Evolutionary conservation across 306 rosid genomes (phyloP).

Genomic region (Prunus dulcis): DNA sequence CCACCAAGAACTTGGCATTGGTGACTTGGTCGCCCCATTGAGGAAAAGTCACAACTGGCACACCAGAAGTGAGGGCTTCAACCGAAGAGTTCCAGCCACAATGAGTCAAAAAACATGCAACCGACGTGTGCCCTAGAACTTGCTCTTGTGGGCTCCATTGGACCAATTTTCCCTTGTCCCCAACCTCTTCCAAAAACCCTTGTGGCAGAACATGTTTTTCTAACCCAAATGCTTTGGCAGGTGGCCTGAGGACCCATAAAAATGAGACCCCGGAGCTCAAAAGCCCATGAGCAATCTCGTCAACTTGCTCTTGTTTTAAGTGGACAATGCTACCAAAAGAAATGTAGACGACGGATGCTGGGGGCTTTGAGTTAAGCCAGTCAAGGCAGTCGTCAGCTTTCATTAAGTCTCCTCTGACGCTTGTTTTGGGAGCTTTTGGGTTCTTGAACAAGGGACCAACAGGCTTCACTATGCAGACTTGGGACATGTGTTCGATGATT

Average conservation of each 20-base stretch:
- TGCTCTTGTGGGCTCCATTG: conserved; percentile 68
- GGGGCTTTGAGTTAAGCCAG: conserved; percentile 51
- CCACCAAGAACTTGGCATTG: conserved; percentile 61
- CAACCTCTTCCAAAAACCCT: conserved; percentile 40
- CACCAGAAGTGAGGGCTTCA: conserved; percentile 54
- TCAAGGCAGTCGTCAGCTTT: conserved; percentile 47
- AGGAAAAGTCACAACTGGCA: conserved; percentile 66
- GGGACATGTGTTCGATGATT: conserved; percentile 18
- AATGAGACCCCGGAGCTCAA: conserved; percentile 41
- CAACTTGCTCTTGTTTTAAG: conserved; percentile 47
- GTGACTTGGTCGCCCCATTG: conserved; percentile 86
- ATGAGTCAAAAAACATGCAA: conserved; percentile 61
- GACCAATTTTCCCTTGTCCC: conserved; percentile 50
- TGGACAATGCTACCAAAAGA: conserved; percentile 63
- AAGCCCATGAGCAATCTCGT: conserved; percentile 64
- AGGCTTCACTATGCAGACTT: conserved; percentile 21
- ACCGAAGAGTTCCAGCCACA: conserved; percentile 80
- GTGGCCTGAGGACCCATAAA: conserved; percentile 65
- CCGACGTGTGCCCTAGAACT: conserved; percentile 53
- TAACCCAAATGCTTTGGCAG: not conserved
- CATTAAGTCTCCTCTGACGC: conserved; percentile 45
- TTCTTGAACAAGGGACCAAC: conserved; percentile 63
- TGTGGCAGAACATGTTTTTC: conserved; percentile 36
- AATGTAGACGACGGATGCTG: conserved; percentile 52
- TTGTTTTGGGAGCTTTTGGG: conserved; percentile 6